Conservation (phyloP, 2,329 filamentous ascomycete species). For the Botrytis fragariae region DNA sequence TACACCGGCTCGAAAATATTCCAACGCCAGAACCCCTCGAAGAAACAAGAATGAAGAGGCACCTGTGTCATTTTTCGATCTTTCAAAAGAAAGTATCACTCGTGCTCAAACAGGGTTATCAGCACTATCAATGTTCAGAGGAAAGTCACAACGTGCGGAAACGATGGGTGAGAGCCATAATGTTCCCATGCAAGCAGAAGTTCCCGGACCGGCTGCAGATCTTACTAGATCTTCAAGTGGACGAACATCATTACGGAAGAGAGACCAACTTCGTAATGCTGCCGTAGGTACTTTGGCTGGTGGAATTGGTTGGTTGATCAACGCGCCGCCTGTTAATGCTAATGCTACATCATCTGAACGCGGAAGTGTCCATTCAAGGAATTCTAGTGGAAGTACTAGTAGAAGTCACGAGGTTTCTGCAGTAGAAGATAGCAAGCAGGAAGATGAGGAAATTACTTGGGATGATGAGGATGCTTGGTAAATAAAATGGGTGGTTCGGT, state of each 20-base stretch:
- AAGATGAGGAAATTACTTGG: conserved; percentile 11
- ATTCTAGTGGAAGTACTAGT: not conserved
- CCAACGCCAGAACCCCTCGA: conserved; percentile 34
- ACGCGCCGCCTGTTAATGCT: conserved; percentile 44
- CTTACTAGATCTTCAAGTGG: not conserved
- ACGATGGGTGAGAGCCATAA: not conserved
- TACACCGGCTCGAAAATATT: conserved; percentile 39
- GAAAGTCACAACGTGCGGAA: conserved; percentile 21
- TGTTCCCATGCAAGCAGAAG: not conserved
- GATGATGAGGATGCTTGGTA: conserved; percentile 13
- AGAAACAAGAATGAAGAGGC: conserved; percentile 51
- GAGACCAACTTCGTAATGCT: conserved; percentile 67
- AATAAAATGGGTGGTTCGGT: not conserved
- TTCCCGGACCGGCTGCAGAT: not conserved
- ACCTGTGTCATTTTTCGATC: conserved; percentile 63
- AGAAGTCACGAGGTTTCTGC: not conserved
- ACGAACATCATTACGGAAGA: conserved; percentile 56
- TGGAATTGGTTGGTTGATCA: conserved; percentile 66
- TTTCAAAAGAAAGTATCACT: conserved; percentile 59
- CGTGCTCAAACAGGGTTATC: conserved; percentile 58
- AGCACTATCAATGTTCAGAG: conserved; percentile 44
- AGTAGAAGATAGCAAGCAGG: not conserved
- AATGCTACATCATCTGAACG: conserved; percentile 1
- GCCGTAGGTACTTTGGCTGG: conserved; percentile 66
- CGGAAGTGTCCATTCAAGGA: not conserved